Conservation (phyloP, 108 stramenopile species). For the Epithemia pelagica region DNA sequence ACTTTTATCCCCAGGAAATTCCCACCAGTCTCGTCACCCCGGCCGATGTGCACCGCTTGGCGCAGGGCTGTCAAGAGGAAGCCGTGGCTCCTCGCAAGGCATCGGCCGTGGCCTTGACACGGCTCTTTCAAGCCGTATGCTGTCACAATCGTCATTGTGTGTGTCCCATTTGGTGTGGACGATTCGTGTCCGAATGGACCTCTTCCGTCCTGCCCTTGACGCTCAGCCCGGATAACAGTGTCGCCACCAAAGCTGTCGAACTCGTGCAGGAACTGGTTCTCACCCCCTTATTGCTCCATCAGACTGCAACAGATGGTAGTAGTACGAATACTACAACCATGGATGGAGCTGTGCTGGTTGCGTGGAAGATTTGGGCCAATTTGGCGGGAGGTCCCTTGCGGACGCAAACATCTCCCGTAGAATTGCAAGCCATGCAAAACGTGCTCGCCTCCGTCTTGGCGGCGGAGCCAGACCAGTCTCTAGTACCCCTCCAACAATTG, state of each 20-base stretch:
- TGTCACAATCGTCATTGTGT: too few relatives aligned
- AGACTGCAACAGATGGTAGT: constrained; percentile 1
- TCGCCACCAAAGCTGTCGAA: constrained; percentile 51
- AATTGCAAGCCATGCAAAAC: background rate
- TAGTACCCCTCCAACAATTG: background rate
- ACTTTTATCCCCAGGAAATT: background rate
- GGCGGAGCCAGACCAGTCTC: background rate
- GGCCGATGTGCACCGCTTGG: constrained; percentile 48
- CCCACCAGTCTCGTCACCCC: constrained; percentile 25
- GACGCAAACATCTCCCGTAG: background rate
- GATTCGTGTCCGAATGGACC: constrained; percentile 41
- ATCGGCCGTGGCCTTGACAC: constrained; percentile 62
- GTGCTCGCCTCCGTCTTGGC: background rate
- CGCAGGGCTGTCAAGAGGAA: constrained; percentile 55
- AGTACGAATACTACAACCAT: too few relatives aligned
- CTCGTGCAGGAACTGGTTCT: constrained; percentile 48
- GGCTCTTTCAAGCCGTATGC: constrained; percentile 36
- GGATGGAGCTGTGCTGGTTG: background rate
- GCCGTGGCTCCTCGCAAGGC: constrained; percentile 66
- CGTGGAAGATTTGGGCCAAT: constrained; percentile 8
- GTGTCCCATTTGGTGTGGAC: background rate
- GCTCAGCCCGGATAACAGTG: constrained; percentile 53
- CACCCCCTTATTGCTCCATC: constrained; percentile 49
- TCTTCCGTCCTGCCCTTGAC: constrained; percentile 67
- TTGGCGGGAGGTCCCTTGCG: background rate